Conservation (phyloP, 257 asterid species). For the Mitragyna speciosa region DNA sequence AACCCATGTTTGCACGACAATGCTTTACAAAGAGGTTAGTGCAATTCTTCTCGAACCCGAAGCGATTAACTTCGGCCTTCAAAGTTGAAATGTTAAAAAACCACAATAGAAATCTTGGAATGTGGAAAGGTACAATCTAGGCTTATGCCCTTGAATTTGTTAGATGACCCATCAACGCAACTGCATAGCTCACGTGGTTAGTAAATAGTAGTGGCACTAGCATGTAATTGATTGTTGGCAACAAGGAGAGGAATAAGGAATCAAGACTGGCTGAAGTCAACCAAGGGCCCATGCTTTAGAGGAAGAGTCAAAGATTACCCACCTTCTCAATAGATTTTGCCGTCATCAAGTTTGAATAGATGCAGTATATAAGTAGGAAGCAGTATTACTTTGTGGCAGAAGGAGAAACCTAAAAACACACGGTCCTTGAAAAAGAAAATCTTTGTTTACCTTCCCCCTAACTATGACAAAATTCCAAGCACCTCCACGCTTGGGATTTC, state of each 20-base stretch:
- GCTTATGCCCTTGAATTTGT: too few species aligned
- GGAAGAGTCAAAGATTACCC: too few species aligned
- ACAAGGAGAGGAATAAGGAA: not conserved
- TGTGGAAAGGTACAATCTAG: not conserved
- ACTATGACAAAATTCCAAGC: slow-evolving; percentile 5
- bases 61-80: not conserved
- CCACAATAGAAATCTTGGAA: not conserved
- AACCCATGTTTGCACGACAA: too few species aligned
- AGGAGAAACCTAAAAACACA: not conserved
- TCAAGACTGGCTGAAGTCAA: too few species aligned
- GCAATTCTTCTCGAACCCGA: not conserved
- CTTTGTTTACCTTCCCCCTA: not conserved
- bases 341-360: not conserved
- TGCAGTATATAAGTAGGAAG: not conserved
- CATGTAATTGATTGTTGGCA: not conserved
- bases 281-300: too few species aligned
- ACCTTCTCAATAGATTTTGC: not conserved
- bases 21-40: not conserved
- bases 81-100: too few species aligned
- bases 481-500: not conserved
- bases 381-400: not conserved
- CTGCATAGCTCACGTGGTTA: too few species aligned
- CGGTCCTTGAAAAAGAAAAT: not conserved
- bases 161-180: too few species aligned
- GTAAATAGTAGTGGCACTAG: too few species aligned